Conservation (phyloP, 2,329 filamentous ascomycete species). For the Emericellopsis atlantica region DNA sequence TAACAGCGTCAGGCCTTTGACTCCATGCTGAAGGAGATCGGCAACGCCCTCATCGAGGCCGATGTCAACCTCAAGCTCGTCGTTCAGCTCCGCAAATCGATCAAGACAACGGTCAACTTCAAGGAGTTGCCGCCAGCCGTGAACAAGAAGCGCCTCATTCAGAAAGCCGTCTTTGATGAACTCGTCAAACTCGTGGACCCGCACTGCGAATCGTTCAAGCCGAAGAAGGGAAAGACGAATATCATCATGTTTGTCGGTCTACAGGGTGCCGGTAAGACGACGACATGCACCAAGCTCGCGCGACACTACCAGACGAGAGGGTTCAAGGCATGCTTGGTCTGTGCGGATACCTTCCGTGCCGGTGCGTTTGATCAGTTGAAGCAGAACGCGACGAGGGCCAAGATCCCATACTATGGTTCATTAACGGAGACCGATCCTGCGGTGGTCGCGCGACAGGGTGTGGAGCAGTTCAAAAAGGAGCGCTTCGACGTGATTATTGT, state of each 20-base stretch:
- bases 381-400: slow-evolving; percentile 97
- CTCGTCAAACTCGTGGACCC: slow-evolving; percentile 92
- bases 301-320: slow-evolving; percentile 88
- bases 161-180: slow-evolving; percentile 96
- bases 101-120: slow-evolving; percentile 85
- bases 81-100: slow-evolving; percentile 80
- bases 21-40: slow-evolving; percentile 97
- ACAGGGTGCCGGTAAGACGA: slow-evolving; percentile 96
- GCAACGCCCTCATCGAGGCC: slow-evolving; percentile 85
- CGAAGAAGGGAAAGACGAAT: slow-evolving; percentile 90
- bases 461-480: slow-evolving; percentile 99
- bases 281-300: slow-evolving; percentile 93
- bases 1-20: slow-evolving; percentile 63
- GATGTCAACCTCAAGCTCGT: slow-evolving; percentile 96
- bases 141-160: slow-evolving; percentile 97
- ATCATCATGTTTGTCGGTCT: slow-evolving; percentile 99
- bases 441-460: slow-evolving; percentile 85
- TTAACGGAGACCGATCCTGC: slow-evolving; percentile 94
- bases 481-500: slow-evolving; percentile 97
- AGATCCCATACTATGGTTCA: slow-evolving; percentile 97
- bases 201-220: slow-evolving; percentile 88
- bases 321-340: slow-evolving; percentile 87
- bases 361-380: slow-evolving; percentile 98
- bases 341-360: slow-evolving; percentile 95
- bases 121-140: slow-evolving; percentile 81